Evolutionary conservation across 2,329 filamentous ascomycete species (phyloP).

Genomic region (Mycosphaerella sp.): DNA sequence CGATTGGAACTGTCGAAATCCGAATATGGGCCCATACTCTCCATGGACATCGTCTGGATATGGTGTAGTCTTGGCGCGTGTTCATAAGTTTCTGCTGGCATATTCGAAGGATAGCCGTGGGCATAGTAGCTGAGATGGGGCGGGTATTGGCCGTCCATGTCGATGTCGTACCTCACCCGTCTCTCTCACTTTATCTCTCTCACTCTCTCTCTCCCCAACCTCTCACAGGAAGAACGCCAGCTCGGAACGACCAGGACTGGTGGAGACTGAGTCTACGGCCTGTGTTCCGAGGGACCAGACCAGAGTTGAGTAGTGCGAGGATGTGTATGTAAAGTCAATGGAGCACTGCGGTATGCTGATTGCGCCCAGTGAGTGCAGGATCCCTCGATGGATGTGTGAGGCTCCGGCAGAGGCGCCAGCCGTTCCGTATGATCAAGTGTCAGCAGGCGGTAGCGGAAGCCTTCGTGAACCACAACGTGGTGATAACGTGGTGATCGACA

Average conservation of each 20-base stretch:
- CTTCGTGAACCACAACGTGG: constrained; percentile 12
- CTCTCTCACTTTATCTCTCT: too few species aligned
- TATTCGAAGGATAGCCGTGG: constrained; percentile 28
- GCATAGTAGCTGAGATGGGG: constrained; percentile 30
- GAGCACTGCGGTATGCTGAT: constrained; percentile 20
- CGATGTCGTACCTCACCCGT: constrained; percentile 5
- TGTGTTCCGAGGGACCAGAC: constrained; percentile 1
- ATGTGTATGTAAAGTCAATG: constrained; percentile 18
- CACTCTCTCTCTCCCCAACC: too few species aligned
- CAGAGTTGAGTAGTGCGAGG: constrained; percentile 20
- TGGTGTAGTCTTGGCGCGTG: constrained; percentile 24
- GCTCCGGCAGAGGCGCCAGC: constrained; percentile 24
- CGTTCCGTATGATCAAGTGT: constrained; percentile 21
- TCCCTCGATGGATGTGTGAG: constrained; percentile 18
- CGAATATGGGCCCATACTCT: constrained; percentile 31
- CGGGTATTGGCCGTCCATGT: constrained; percentile 29
- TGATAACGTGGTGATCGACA: constrained; percentile 12
- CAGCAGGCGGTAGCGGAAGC: constrained; percentile 20
- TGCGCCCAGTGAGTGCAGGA: constrained; percentile 19
- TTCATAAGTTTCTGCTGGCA: constrained; percentile 27
- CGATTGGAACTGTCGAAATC: constrained; percentile 30
- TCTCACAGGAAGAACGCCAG: background rate
- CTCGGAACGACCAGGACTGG: background rate
- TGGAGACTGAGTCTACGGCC: background rate
- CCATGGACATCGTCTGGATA: constrained; percentile 31